Conservation (phyloP, 768 basidiomycete genomes). For the Lentinula sp. region DNA sequence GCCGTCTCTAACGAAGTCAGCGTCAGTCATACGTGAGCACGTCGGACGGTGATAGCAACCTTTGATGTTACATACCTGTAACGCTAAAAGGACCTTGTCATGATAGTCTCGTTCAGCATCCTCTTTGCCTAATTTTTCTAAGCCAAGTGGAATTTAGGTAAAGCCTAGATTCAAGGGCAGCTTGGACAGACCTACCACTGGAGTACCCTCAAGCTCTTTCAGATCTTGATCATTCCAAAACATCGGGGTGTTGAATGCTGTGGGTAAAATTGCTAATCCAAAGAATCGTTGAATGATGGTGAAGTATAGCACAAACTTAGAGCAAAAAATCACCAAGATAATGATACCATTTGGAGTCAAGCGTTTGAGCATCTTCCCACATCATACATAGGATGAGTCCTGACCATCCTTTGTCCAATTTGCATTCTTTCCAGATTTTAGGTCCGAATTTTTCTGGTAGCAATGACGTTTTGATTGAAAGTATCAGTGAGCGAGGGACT, state of each 20-base stretch:
- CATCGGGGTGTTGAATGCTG: slow-evolving; percentile 83
- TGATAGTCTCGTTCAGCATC: slow-evolving; percentile 74
- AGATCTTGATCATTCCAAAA: slow-evolving; percentile 82
- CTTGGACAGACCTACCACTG: slow-evolving; percentile 68
- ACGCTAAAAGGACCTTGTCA: slow-evolving; percentile 60
- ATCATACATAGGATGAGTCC: slow-evolving; percentile 91
- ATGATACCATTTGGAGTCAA: slow-evolving; percentile 57
- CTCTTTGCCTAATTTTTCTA: slow-evolving; percentile 83
- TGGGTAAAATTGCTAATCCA: slow-evolving; percentile 57
- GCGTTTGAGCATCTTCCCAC: slow-evolving; percentile 78
- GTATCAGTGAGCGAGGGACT: slow-evolving; percentile 69
- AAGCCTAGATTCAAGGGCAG: neutral
- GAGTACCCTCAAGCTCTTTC: slow-evolving; percentile 70
- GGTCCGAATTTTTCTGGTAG: slow-evolving; percentile 56
- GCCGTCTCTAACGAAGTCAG: slow-evolving; percentile 43
- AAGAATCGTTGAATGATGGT: neutral
- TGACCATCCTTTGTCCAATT: slow-evolving; percentile 72
- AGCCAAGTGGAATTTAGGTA: slow-evolving; percentile 1
- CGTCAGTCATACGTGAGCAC: neutral
- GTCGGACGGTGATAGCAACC: neutral
- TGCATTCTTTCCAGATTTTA: slow-evolving; percentile 55
- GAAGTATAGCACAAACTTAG: neutral
- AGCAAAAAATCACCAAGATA: slow-evolving; percentile 56
- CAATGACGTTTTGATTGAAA: slow-evolving; percentile 72
- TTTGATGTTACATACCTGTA: slow-evolving; percentile 43